Conservation (phyloP, 2,329 filamentous ascomycete genomes). For the Aspergillus candidus region DNA sequence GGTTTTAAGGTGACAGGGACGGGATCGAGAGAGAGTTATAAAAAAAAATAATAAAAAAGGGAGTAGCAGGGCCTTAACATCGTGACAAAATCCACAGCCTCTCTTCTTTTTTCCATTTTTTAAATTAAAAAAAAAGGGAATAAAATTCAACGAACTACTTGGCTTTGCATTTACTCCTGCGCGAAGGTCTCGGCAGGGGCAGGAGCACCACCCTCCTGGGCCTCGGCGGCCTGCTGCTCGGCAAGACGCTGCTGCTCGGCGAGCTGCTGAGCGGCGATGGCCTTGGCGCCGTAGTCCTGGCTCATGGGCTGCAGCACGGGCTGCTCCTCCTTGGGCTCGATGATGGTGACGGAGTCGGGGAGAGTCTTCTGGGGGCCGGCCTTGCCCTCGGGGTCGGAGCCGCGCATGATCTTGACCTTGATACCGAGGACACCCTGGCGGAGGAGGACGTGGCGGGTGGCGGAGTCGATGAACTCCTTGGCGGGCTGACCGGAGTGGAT, state of each 20-base stretch:
- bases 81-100: too few relatives aligned
- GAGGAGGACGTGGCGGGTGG: constrained; percentile 98
- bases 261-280: constrained; percentile 54
- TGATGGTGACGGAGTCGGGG: constrained; percentile 97
- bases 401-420: constrained; percentile 99
- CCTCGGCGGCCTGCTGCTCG: constrained; percentile 51
- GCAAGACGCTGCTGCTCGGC: constrained; percentile 52
- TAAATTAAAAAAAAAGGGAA: constrained; percentile 17
- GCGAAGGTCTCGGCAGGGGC: constrained; percentile 39
- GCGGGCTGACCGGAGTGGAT: constrained; percentile 99
- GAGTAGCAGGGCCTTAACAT: constrained; percentile 18
- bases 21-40: constrained; percentile 25
- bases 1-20: too few relatives aligned
- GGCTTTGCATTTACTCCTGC: constrained; percentile 38
- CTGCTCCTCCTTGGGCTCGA: constrained; percentile 99
- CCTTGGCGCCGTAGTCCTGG: constrained; percentile 98
- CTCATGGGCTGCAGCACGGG: constrained; percentile 89
- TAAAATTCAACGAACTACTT: constrained; percentile 18
- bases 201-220: constrained; percentile 31
- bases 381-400: constrained; percentile 99
- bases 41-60: constrained; percentile 27
- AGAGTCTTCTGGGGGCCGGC: constrained; percentile 94
- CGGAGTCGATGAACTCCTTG: constrained; percentile 98
- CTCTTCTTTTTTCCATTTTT: too few relatives aligned
- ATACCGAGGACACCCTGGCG: constrained; percentile 99